These are phyloP conservation scores for Mortierella sp. DNA, from an alignment of 371 early-diverging fungal species.

Conservation along the genomic window DNA sequence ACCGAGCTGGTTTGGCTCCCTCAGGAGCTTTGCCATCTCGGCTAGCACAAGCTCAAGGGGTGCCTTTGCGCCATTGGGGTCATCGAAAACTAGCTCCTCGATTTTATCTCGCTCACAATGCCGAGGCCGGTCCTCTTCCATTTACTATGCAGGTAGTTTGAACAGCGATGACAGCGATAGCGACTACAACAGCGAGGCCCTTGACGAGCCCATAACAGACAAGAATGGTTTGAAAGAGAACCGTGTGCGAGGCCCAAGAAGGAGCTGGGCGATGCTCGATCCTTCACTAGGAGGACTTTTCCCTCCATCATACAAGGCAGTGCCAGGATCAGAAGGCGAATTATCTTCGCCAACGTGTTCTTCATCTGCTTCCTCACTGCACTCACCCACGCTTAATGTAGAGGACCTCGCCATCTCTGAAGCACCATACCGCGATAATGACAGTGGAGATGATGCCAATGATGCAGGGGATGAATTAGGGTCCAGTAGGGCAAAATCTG, in stretches of 20 bases:
- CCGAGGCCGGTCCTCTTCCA: constrained; percentile 41
- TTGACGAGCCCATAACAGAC: constrained; percentile 37
- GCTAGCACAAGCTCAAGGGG: constrained; percentile 43
- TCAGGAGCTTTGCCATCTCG: constrained; percentile 42
- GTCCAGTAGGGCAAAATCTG: background rate
- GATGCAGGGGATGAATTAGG: background rate
- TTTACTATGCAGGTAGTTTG: constrained; percentile 32
- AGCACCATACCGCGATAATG: constrained; percentile 3
- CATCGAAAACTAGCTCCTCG: constrained; percentile 13
- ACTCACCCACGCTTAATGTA: constrained; percentile 16
- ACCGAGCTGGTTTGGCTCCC: constrained; percentile 50
- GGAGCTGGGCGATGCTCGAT: constrained; percentile 36
- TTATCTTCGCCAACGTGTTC: constrained; percentile 20
- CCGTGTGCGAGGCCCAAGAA: constrained; percentile 35
- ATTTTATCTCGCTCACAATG: constrained; percentile 8
- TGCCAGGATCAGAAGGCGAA: constrained; percentile 26
- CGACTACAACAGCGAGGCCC: constrained; percentile 12
- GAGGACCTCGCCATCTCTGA: constrained; percentile 24
- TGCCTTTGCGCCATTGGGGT: constrained; percentile 30
- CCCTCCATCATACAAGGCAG: constrained; percentile 19
- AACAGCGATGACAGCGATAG: constrained; percentile 22
- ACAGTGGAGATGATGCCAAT: constrained; percentile 4
- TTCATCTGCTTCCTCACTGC: constrained; percentile 27
- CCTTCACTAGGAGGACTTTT: constrained; percentile 35
- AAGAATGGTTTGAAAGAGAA: constrained; percentile 50